A percentile compares a stretch with the other conserved stretches of the same genome.
These are phyloP conservation scores for Rhodotorula sp. DNA, from an alignment of 1,284 basidiomycete species.

Conservation along the genomic window DNA sequence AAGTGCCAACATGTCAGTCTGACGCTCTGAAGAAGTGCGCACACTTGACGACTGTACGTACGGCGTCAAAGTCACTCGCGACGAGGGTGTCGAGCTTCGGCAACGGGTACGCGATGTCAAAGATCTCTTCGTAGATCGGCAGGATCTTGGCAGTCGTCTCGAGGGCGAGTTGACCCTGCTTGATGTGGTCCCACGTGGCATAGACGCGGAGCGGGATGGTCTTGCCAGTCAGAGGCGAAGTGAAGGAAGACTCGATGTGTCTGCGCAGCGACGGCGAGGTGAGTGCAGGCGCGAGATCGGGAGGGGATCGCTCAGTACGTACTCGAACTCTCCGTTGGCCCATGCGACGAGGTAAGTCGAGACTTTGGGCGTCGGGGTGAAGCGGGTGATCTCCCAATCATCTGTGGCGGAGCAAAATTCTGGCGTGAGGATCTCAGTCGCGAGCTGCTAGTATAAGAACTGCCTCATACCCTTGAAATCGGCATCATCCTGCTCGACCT, in stretches of 20 bases:
- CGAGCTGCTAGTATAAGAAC: too few relatives aligned
- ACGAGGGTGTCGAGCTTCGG: slow-evolving; percentile 50
- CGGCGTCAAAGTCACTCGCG: slow-evolving; percentile 47
- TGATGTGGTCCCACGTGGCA: slow-evolving; percentile 81
- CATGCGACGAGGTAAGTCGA: slow-evolving; percentile 90
- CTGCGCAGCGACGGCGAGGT: neutral
- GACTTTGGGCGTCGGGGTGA: slow-evolving; percentile 57
- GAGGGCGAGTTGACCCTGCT: slow-evolving; percentile 70
- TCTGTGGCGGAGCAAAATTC: slow-evolving; percentile 7
- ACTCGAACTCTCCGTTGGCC: slow-evolving; percentile 75
- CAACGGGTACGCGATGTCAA: slow-evolving; percentile 49
- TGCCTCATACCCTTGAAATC: slow-evolving; percentile 12
- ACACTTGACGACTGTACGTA: neutral
- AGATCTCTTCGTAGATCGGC: slow-evolving; percentile 76
- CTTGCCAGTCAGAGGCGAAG: slow-evolving; percentile 76
- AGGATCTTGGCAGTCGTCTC: slow-evolving; percentile 84
- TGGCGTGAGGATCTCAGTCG: too few relatives aligned
- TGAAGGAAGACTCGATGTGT: slow-evolving; percentile 68
- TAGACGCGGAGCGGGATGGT: slow-evolving; percentile 82
- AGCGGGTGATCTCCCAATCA: slow-evolving; percentile 48
- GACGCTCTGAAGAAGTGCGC: neutral
- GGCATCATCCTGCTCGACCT: slow-evolving; percentile 5
- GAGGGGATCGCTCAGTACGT: neutral
- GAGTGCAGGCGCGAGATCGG: neutral
- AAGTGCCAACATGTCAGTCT: neutral